Base-by-base conservation (phyloP, 2,329 filamentous ascomycete species). In the Fusarium chaquense region DNA sequence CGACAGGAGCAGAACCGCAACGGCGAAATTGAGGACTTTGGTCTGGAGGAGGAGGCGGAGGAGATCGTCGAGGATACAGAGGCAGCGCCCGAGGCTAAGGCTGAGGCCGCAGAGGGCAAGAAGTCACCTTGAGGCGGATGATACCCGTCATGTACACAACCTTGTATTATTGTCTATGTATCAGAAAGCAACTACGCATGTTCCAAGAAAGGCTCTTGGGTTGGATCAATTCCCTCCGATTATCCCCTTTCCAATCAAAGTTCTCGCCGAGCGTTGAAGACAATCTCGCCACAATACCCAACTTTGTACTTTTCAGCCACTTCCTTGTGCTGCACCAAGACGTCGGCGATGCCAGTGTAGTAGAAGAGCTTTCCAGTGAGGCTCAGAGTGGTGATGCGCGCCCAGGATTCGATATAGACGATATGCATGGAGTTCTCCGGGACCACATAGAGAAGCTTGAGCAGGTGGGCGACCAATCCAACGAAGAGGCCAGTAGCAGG, bases 331-430 rank as follows among this genome's bases (percentile, higher is more conserved):
- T 98, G 94, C 58, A 97, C 93, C 54, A 97, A 92, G 50, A 90
- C 82, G 79, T 97, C 93, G 49, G 92, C 92, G 41, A 97, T 80
- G 46, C 83, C 81, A 3, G 83, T 82, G 69, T 83, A 81, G 61
- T 91, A 80, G 60, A 99, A 83, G 38, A 98, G 81, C 76, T 88
- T 90, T 1, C 95, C 96, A 38, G 93, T 97, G 62, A 98, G 79
- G 81, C 95, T 98, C 69, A 98, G 80, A 15, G 88, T 90, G 70
- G 86, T 90, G 18, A 97, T 92, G 18, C 96, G 87, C 4, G 96
- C 95, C 91, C 94, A 98, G 22, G 92, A 96, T 83, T 99, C 96
- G 30, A 98, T 87, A 78, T 96, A 99, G 16, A 98, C 83, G 12
- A 92, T 90, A 67, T 89, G 88, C 82, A 95, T 90, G 68, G 86